Evolutionary conservation across 768 basidiomycete species (phyloP), one percentile per base, ranked within the genome.

Genomic region (Aureoboletus auriporus): DNA sequence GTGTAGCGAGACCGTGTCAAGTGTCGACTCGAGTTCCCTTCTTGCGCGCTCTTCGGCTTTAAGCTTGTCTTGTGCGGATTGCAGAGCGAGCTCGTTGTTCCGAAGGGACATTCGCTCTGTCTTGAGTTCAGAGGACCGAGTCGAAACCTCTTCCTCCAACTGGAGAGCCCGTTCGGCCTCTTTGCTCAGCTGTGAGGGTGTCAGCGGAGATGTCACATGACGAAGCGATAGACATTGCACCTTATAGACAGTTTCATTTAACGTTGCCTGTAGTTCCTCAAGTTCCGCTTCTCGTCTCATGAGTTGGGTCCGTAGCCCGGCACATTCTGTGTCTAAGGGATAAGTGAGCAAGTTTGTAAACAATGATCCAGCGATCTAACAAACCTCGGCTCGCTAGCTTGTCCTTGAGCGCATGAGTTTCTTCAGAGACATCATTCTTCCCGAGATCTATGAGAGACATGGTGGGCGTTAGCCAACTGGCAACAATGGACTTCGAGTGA

Each of bases 101-200:
- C 75, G 75, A 5, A 72, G 70, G 8, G 71, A 63, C 10, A 80
- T 62, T 31, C 74, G 75, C 58, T 84, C 80, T 17, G 75, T 77
- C 36, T 73, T 75, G 28, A 86, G 70, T 20, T 83, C 82, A 38
- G 80, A 75, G n/a, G 73, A 72, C 33, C 71, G 74, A 58, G 71
- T 70, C 8, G 64, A 65, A 17, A 80, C 69, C 28, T 77, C 73
- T 1, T 67, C 61, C 58, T 87, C 83, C 20, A 87, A 71, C 44
- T 70, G 67, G 38, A 84, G 61, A 13, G 72, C 77, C 27, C 79
- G 80, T 51, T 76, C 71, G 6, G 79, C 72, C 67, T 87, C 84
- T 46, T 65, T 62, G 38, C 73, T 73, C 42, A 87, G 68, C 85
- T 87, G 51, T 41, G 45, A 46, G 39, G 34, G 46, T 42, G 39